These are phyloP conservation scores for Irpex sp. DNA, from an alignment of 1,284 basidiomycete genomes.

Conservation along the genomic window DNA sequence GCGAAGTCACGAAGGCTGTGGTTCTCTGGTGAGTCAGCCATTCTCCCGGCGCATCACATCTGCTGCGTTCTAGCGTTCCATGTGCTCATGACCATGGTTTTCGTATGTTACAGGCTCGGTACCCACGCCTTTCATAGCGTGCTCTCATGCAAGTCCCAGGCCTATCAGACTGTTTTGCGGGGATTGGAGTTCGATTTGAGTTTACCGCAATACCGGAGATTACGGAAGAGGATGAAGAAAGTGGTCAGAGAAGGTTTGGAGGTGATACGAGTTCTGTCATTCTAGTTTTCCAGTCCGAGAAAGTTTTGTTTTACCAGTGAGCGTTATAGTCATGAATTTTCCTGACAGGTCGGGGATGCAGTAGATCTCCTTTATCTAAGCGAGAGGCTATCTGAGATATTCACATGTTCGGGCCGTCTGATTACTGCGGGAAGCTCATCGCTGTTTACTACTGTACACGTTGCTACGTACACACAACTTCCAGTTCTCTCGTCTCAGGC, in stretches of 20 bases:
- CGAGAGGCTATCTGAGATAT: background rate
- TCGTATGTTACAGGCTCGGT: constrained; percentile 61
- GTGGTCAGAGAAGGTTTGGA: constrained; percentile 45
- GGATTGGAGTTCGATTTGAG: constrained; percentile 48
- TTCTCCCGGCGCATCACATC: constrained; percentile 25
- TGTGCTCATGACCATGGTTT: background rate
- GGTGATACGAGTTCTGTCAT: constrained; percentile 19
- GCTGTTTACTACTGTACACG: background rate
- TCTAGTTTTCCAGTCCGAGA: constrained; percentile 10
- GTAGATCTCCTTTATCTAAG: background rate
- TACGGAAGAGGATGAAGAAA: constrained; percentile 39
- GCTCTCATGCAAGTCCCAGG: constrained; percentile 50
- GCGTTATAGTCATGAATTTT: background rate
- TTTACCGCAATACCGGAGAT: constrained; percentile 38
- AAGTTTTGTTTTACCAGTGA: background rate
- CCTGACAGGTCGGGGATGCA: background rate
- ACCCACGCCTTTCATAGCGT: constrained; percentile 71
- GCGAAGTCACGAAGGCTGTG: constrained; percentile 44
- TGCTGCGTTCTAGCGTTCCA: background rate
- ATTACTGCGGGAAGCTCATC: background rate
- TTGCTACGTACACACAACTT: background rate
- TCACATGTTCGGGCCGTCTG: background rate
- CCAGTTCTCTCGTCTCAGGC: background rate
- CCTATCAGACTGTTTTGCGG: constrained; percentile 44
- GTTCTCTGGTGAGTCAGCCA: constrained; percentile 57